Evolutionary conservation across 768 basidiomycete genomes (phyloP).

Genomic region (Kwoniella dendrophila): DNA sequence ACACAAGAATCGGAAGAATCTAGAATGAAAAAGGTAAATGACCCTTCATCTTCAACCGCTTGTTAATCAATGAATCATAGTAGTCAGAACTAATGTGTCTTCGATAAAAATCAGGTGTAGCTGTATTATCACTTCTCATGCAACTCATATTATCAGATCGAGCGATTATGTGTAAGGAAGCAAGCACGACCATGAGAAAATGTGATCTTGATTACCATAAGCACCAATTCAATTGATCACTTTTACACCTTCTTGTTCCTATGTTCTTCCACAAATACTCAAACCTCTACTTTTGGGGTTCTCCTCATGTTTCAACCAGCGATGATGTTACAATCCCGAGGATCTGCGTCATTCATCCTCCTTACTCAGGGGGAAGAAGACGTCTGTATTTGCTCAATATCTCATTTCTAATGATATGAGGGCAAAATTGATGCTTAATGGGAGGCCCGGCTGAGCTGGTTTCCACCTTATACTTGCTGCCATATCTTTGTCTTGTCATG

Average conservation of each 20-base stretch:
- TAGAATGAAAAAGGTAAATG: background rate
- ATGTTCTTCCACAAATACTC: background rate
- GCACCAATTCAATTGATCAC: background rate
- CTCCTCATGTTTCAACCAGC: slow-evolving; percentile 26
- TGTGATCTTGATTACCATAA: no score
- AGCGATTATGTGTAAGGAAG: background rate
- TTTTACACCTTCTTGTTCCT: background rate
- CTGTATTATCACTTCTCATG: slow-evolving; percentile 28
- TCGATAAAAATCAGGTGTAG: slow-evolving; percentile 19
- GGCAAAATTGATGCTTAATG: slow-evolving; percentile 41
- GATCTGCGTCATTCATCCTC: slow-evolving; percentile 27
- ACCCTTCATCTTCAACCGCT: background rate
- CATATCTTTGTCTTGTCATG: background rate
- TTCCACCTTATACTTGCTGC: background rate
- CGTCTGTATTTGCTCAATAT: slow-evolving; percentile 30
- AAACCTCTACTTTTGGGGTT: background rate
- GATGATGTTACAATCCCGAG: slow-evolving; percentile 49
- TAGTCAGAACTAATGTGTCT: background rate
- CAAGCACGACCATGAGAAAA: no score
- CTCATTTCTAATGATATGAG: slow-evolving; percentile 6
- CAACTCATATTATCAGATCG: slow-evolving; percentile 11
- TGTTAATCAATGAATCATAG: background rate
- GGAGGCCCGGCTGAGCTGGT: slow-evolving; percentile 53
- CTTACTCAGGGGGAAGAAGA: background rate
- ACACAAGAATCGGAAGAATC: background rate